phyloP scores from a whole-genome alignment of 805 yeast species.

The Hanseniaspora hatyaiensis region DNA sequence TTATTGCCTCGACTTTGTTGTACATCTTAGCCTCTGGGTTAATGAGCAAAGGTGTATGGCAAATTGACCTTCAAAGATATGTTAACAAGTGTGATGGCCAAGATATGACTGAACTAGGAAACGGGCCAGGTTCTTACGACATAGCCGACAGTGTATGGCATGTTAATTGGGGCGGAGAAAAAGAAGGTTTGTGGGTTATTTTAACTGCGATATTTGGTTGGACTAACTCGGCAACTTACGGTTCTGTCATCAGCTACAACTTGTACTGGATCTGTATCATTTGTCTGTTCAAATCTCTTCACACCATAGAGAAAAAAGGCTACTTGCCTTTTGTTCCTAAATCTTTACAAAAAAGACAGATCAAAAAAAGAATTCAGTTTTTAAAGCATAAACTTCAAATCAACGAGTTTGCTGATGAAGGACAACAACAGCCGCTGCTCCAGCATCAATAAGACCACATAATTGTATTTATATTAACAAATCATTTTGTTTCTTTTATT shows the following conservation, averaged over 20 bases:
- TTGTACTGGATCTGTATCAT: constrained; percentile 52
- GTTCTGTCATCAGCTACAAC: constrained; percentile 65
- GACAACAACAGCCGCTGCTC: constrained; percentile 7
- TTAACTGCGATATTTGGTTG: constrained; percentile 82
- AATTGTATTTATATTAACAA: not conserved
- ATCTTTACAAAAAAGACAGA: constrained; percentile 45
- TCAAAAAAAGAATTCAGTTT: constrained; percentile 32
- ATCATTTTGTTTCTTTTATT: not conserved
- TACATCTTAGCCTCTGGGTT: constrained; percentile 81
- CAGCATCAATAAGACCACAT: not conserved
- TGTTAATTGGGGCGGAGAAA: constrained; percentile 84
- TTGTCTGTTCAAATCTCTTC: constrained; percentile 35
- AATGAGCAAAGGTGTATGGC: constrained; percentile 82
- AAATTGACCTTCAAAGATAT: constrained; percentile 65
- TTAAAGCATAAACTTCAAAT: constrained; percentile 18
- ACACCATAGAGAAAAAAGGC: constrained; percentile 47
- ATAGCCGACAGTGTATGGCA: constrained; percentile 76
- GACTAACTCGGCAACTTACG: constrained; percentile 89
- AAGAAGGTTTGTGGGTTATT: constrained; percentile 89
- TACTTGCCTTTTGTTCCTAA: constrained; percentile 51
- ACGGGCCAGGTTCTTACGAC: constrained; percentile 89
- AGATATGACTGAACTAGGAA: constrained; percentile 79
- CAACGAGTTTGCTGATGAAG: not conserved
- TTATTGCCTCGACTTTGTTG: constrained; percentile 65
- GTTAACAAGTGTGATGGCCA: constrained; percentile 65